Base-by-base conservation (phyloP, 2,329 filamentous ascomycete species). In the Cryphonectria parasitica region DNA sequence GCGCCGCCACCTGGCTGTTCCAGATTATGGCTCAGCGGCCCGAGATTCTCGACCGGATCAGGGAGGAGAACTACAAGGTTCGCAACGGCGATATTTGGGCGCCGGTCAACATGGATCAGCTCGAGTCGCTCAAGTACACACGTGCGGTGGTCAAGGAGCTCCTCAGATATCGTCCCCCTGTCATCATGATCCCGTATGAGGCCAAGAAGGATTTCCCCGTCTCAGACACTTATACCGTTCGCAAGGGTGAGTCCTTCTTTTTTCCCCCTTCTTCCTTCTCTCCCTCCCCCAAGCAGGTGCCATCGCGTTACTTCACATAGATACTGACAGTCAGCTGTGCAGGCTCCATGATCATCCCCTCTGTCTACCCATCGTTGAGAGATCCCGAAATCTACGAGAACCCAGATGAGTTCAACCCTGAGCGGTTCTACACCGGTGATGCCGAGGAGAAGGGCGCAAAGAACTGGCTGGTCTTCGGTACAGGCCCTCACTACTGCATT, bases 381-480 rank as follows among this genome's bases (percentile, higher is more conserved):
- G 96, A 98, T 77, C 92, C 94, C 54, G 94, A 98, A 70, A 92
- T 95, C 11, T 99, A 98, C 80, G 89, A 92, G 67, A 92, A 96
- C 77, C 94, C 96, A 2, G 95, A 98, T 77, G 85, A 87, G 58
- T 98, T 94, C 79, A 91, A 97, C 77, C 95, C 95, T 2, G 94
- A 98, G 75, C 89, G 95, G 76, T 98, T 96, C 89, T 95, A 95
- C 80, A 89, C 88, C 1, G 96, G 95, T 71, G 92, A 95, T 76
- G 96, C 95, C 17, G 95, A 97, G 81, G 89, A 92, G 80, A 92
- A 90, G 83, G 89, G 90, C 52, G 84, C 91, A 79, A 98, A 98
- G 91, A 99, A 98, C 86, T 98, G 91, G 86, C 87, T 99, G 66
- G 95, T 98, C 25, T 98, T 99, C 77, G 96, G 96, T 77, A 95